Percentiles rank a stretch among this genome's conserved stretches.
Evolutionary conservation across 306 rosid genomes (phyloP).

Genomic region (Citrullus mucosospermus): DNA sequence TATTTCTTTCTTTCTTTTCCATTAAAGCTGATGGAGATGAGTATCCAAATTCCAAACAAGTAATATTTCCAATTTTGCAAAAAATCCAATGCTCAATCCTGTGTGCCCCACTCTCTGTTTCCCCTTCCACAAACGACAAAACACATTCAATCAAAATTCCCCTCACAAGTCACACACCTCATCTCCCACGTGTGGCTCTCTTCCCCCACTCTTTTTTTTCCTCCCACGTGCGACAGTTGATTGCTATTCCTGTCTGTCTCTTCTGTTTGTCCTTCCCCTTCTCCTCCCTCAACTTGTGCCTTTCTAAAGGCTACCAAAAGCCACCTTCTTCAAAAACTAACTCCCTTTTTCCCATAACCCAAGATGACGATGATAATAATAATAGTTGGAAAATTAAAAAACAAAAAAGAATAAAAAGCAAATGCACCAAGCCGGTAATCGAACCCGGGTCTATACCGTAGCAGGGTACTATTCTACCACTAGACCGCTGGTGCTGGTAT

Average conservation of each 20-base stretch:
- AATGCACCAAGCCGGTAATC: slow-evolving; percentile 41
- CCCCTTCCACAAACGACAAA: neutral
- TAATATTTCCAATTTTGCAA: neutral
- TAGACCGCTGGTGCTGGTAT: slow-evolving; percentile 71
- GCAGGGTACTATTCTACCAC: slow-evolving; percentile 93
- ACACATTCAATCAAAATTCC: neutral
- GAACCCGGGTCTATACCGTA: slow-evolving; percentile 44
- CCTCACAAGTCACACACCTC: neutral
- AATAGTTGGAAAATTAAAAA: too few relatives aligned
- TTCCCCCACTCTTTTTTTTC: neutral
- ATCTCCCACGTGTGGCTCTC: neutral
- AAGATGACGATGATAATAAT: too few relatives aligned
- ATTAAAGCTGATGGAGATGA: neutral
- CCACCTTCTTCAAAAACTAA: neutral
- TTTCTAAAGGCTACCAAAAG: neutral
- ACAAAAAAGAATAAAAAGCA: too few relatives aligned
- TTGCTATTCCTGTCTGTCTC: neutral
- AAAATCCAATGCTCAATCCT: neutral
- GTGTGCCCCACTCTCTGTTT: neutral
- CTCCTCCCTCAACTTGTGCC: neutral
- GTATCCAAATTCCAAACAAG: neutral
- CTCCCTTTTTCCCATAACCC: neutral
- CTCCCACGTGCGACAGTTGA: neutral
- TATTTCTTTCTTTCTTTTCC: neutral
- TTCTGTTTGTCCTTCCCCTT: neutral